These are phyloP conservation scores for Chalciporus chontae DNA, from an alignment of 768 basidiomycete genomes.

Conservation along the genomic window DNA sequence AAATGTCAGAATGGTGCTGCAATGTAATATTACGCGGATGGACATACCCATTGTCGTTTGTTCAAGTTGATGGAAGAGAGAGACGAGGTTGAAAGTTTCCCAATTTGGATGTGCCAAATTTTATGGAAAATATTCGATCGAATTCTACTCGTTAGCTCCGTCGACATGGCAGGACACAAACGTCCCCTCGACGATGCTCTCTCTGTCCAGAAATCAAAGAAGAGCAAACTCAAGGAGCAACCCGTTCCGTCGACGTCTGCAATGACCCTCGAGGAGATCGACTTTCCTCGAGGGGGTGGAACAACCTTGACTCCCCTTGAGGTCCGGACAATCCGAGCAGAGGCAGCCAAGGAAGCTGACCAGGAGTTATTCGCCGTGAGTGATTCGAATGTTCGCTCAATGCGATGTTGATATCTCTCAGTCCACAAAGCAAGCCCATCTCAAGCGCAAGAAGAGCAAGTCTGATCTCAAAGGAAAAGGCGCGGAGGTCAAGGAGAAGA, in stretches of 20 bases:
- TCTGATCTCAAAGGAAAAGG: conserved; percentile 36
- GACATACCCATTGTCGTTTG: conserved; percentile 31
- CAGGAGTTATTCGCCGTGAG: conserved; percentile 71
- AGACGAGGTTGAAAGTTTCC: conserved; percentile 1
- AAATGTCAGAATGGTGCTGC: conserved; percentile 6
- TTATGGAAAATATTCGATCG: conserved; percentile 3
- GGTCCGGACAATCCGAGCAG: conserved; percentile 79
- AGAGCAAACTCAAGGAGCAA: conserved; percentile 44
- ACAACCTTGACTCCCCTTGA: conserved; percentile 85
- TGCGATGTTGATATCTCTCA: conserved; percentile 31
- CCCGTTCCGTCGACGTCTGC: conserved; percentile 34
- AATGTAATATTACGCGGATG: background rate
- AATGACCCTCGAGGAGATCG: conserved; percentile 64
- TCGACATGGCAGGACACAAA: conserved; percentile 50
- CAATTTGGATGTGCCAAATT: conserved; percentile 16
- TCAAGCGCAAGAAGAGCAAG: conserved; percentile 46
- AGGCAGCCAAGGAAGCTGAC: conserved; percentile 82
- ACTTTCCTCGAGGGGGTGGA: conserved; percentile 96
- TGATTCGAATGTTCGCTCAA: conserved; percentile 1
- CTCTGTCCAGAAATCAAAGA: conserved; percentile 54
- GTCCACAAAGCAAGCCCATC: conserved; percentile 37
- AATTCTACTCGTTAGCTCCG: too few species aligned
- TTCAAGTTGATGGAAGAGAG: background rate
- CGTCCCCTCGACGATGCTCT: conserved; percentile 55
- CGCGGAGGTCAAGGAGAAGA: conserved; percentile 25